These are phyloP conservation scores for Pistacia atlantica DNA, from an alignment of 345 rosid species.

Conservation along the genomic window DNA sequence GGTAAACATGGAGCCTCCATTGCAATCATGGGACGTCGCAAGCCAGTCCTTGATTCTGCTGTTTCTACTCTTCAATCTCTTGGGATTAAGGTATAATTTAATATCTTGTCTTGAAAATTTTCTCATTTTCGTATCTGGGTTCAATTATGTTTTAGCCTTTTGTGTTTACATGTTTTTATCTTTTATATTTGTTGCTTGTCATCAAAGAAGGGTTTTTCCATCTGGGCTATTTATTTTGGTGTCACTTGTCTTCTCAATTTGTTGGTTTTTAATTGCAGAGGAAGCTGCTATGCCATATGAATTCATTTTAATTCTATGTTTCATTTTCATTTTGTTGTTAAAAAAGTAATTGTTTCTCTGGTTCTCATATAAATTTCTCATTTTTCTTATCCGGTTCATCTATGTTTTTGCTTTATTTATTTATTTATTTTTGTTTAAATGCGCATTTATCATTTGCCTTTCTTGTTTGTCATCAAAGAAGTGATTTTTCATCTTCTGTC, in stretches of 20 bases:
- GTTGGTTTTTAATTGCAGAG: too few relatives aligned
- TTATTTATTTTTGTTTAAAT: background rate
- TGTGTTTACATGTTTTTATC: background rate
- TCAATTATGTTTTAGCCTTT: too few relatives aligned
- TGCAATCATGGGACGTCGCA: slow-evolving; percentile 85
- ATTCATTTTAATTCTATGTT: background rate
- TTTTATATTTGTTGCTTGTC: too few relatives aligned
- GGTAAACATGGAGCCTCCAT: slow-evolving; percentile 76
- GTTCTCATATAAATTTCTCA: background rate
- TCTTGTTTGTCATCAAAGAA: background rate
- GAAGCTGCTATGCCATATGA: too few relatives aligned
- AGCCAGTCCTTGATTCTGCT: slow-evolving; percentile 60
- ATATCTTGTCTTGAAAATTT: background rate
- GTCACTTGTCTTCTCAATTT: background rate
- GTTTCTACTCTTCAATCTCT: slow-evolving; percentile 63
- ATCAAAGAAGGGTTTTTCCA: background rate
- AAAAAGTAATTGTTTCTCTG: background rate
- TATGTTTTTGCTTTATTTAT: background rate
- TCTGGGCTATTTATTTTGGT: background rate
- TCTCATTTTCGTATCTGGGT: background rate
- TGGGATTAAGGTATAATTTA: slow-evolving; percentile 48
- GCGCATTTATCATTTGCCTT: background rate
- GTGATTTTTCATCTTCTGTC: background rate
- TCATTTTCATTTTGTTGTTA: background rate
- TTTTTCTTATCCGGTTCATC: background rate